Percentiles rank a stretch among this genome's conserved stretches.
These are phyloP conservation scores for Acidomyces sp. DNA, from an alignment of 495 filamentous ascomycete genomes.

Conservation along the genomic window DNA sequence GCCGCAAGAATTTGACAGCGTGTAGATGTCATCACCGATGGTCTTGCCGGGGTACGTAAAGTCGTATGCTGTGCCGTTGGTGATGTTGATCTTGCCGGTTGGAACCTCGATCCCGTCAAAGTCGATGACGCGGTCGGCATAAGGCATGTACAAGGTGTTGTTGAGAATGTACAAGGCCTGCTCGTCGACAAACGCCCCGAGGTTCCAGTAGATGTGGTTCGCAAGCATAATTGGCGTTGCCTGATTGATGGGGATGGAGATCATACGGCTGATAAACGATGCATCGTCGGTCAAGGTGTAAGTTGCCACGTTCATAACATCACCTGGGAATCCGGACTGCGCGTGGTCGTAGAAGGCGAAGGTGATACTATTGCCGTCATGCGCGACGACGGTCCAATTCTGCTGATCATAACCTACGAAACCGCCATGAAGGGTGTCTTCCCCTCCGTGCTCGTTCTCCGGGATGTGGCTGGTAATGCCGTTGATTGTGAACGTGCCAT, in stretches of 20 bases:
- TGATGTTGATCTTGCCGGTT: constrained; percentile 50
- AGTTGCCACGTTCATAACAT: constrained; percentile 58
- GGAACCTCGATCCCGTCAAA: constrained; percentile 62
- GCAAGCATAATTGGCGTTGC: constrained; percentile 48
- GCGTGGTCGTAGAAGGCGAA: constrained; percentile 62
- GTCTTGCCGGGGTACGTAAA: constrained; percentile 55
- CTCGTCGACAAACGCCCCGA: constrained; percentile 51
- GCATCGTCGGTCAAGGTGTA: constrained; percentile 37
- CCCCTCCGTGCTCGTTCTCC: constrained; percentile 55
- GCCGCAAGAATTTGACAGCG: constrained; percentile 34
- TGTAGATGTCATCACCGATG: constrained; percentile 48
- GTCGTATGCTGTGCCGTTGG: constrained; percentile 51
- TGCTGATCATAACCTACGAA: constrained; percentile 61
- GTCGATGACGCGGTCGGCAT: constrained; percentile 50
- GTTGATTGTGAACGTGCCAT: constrained; percentile 60
- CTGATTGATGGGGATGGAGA: constrained; percentile 19
- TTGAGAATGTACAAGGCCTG: constrained; percentile 49
- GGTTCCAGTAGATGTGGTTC: constrained; percentile 75
- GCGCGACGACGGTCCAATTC: constrained; percentile 59
- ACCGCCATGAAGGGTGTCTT: constrained; percentile 63
- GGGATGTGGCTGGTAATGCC: constrained; percentile 46
- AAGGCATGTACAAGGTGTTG: constrained; percentile 53
- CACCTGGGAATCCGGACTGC: constrained; percentile 60
- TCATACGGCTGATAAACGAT: constrained; percentile 16
- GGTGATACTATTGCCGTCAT: constrained; percentile 51